These are phyloP conservation scores for Fragilariopsis cylindrus DNA, from an alignment of 108 stramenopile species.

Conservation along the genomic window DNA sequence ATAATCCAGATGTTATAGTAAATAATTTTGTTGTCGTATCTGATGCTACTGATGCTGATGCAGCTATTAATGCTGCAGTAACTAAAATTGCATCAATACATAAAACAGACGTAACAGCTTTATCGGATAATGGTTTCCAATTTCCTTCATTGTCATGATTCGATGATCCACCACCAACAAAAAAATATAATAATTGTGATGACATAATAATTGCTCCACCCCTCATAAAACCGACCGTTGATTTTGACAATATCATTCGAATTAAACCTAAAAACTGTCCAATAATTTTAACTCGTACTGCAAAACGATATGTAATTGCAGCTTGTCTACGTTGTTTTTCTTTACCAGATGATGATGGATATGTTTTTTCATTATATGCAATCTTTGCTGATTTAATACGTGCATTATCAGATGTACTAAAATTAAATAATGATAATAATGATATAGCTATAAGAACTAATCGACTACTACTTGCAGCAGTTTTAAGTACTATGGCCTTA, in stretches of 20 bases:
- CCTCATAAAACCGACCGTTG: neutral
- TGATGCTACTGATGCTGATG: neutral
- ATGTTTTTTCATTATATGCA: slow-evolving; percentile 14
- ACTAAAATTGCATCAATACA: neutral
- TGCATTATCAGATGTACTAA: slow-evolving; percentile 19
- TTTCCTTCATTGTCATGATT: slow-evolving; percentile 18
- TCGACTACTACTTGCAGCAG: neutral
- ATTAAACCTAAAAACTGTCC: slow-evolving; percentile 9
- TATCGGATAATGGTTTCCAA: slow-evolving; percentile 11
- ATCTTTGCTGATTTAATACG: slow-evolving; percentile 14
- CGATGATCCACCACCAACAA: slow-evolving; percentile 11
- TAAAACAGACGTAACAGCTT: neutral
- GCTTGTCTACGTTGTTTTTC: slow-evolving; percentile 20
- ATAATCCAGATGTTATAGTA: too few relatives aligned
- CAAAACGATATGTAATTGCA: slow-evolving; percentile 11
- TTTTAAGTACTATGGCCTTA: neutral
- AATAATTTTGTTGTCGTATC: neutral
- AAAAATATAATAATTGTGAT: neutral
- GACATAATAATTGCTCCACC: slow-evolving; percentile 16
- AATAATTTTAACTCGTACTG: slow-evolving; percentile 14
- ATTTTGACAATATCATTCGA: neutral
- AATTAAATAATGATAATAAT: slow-evolving; percentile 10
- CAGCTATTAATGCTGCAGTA: neutral
- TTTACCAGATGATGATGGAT: slow-evolving; percentile 12
- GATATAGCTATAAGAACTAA: slow-evolving; percentile 7